Base-by-base conservation (phyloP, 116 monocot genomes). In the Cymodocea nodosa region DNA sequence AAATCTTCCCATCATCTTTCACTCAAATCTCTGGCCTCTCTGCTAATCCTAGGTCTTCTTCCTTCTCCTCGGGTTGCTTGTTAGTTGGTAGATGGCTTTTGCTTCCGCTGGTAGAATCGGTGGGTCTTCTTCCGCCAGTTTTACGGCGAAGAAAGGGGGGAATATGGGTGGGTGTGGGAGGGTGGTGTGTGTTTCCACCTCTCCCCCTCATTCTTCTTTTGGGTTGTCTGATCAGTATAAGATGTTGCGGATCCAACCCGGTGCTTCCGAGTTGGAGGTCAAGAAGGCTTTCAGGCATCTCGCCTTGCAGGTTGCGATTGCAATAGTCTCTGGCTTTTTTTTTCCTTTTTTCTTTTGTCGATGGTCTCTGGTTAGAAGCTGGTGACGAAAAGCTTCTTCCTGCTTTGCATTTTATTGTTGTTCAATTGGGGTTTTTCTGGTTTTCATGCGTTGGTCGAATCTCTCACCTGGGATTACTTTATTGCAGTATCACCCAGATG, bases 401-500 rank as follows among this genome's bases (percentile, higher is more conserved):
- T 30, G 30, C 3, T 8, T 44, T 44, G 7, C 8, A 5, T 8
- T 44, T 44, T 44, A 0, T 44, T 44, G 7, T 44, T 44, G 44
- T 44, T 12, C 44, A 44, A 44, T 44, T 44, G 6, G 44, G 5
- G 44, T 44, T 44, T 7, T 44, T 30, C 2, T 3, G 30, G 44
- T 8, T 44, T 44, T 44, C 12, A 44, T 44, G 44, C 12, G 44
- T 44, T 44, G 44, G 44, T 1, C 11, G 44, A 44, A 44, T 10
- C 44, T 44, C 44, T 44, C 11, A 44, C 12, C 44, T 44, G 44
- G 44, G 30, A 30, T 10, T 44, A 23, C 13, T 9, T 12, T 25
- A 25, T 16, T 60, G 75, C 87, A 93, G 93, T 88, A 85, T 75
- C 93, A 93, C 72, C 93, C 85, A 4, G 93, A 93, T 70, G 88